Base-by-base conservation (phyloP, 1,139 yeast genomes). In the Komagataea norvegica region DNA sequence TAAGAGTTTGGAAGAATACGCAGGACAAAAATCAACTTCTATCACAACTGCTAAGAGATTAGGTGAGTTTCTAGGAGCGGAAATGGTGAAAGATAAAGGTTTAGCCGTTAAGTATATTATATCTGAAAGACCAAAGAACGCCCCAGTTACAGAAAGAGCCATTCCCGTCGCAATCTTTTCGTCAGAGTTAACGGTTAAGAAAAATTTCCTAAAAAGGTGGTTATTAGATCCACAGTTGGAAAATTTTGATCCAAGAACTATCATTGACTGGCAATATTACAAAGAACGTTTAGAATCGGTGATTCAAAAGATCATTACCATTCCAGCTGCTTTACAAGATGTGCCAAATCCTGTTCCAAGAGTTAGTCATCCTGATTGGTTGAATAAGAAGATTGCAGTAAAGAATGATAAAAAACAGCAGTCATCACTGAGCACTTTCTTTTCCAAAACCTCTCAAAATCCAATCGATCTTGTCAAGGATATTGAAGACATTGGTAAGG, bases 121-220 rank as follows among this genome's bases (percentile, higher is more conserved):
- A 47, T 82, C 96, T 46, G 77, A 80, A 31, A 79, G 77, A 49
- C 98, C 99, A 1, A 55, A 70, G 20, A 84, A 82, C 33, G 82
- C 95, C 1, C 96, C 98, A 0, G 93, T 91, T 21, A 87, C 98
- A 0, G 98, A 91, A 56, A 72, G 99, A 48, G 98, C 99, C 0
- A 72, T 93, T 35, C 99, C 99, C 0, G 95, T 93, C 7, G 93
- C 96, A 0, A 89, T 93, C 20, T 93, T 93, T 57, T 83, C 96
- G 0, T 83, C 96, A 0, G 95, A 87, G 41, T 59, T 70, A 14
- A 55, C 65, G 7, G 75, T 76, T 27, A 79, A 79, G 52, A 62
- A 74, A 36, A 70, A 70, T 31, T 93, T 76, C 54, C 63, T 93
- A 54, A 74, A 88, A 51, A 79, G 85, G 55, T 93, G 99, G 99